Evolutionary conservation across 768 basidiomycete species (phyloP).

Genomic region (Neoboletus magnificus): DNA sequence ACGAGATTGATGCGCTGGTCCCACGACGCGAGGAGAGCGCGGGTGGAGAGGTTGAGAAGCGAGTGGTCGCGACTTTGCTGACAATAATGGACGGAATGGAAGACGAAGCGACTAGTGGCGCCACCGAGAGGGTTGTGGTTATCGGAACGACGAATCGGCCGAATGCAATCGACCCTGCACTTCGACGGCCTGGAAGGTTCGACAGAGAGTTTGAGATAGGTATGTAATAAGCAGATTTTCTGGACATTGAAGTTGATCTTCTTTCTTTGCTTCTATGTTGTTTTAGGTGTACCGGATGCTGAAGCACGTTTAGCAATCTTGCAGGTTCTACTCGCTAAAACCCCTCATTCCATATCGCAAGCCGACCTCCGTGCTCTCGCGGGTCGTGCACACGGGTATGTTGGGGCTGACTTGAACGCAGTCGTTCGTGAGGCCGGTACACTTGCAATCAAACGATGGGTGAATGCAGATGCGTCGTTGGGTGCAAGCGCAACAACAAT

Average conservation of each 20-base stretch:
- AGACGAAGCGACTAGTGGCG: conserved; percentile 38
- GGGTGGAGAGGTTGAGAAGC: conserved; percentile 92
- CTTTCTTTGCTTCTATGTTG: background rate
- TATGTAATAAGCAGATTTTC: conserved; percentile 26
- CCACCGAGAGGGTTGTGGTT: conserved; percentile 71
- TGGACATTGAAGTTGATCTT: background rate
- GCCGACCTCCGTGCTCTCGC: conserved; percentile 66
- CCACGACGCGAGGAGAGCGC: conserved; percentile 86
- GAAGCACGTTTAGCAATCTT: conserved; percentile 84
- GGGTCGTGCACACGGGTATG: conserved; percentile 87
- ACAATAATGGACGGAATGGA: conserved; percentile 94
- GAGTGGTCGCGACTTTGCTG: conserved; percentile 92
- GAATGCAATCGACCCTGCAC: conserved; percentile 92
- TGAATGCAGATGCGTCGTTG: conserved; percentile 30
- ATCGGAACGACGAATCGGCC: conserved; percentile 96
- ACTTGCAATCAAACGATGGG: conserved; percentile 82
- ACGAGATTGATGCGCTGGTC: conserved; percentile 94
- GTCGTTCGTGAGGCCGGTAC: conserved; percentile 93
- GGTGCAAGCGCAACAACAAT: conserved; percentile 5
- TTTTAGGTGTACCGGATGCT: conserved; percentile 80
- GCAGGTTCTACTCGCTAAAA: conserved; percentile 74
- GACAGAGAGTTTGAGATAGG: conserved; percentile 97
- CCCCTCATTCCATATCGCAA: conserved; percentile 67
- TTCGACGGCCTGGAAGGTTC: conserved; percentile 86
- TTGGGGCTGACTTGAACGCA: conserved; percentile 92